A percentile compares a stretch with the other conserved stretches of the same genome.
These are phyloP conservation scores for Caloboletus inedulis DNA, from an alignment of 1,284 basidiomycete species.

Conservation along the genomic window DNA sequence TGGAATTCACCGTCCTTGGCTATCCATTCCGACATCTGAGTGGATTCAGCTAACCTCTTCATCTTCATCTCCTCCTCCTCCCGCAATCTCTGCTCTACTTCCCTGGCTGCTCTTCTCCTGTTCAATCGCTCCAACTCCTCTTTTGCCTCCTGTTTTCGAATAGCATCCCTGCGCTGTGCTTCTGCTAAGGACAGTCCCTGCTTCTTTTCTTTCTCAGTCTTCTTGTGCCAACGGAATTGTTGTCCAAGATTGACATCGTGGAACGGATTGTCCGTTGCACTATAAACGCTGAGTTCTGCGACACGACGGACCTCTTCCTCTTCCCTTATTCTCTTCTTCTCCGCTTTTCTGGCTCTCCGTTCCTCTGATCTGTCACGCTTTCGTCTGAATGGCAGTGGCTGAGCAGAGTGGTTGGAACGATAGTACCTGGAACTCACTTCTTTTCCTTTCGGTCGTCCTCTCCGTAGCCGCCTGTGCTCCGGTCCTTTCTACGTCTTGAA, in stretches of 20 bases:
- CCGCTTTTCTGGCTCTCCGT: conserved; percentile 72
- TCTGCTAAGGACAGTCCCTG: conserved; percentile 81
- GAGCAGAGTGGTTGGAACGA: background rate
- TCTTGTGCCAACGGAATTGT: conserved; percentile 98
- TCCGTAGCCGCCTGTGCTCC: conserved; percentile 39
- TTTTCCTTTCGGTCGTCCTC: conserved; percentile 51
- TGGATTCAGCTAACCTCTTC: conserved; percentile 88
- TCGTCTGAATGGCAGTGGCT: conserved; percentile 45
- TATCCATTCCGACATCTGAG: conserved; percentile 97
- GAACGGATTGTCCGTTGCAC: conserved; percentile 94
- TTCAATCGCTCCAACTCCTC: conserved; percentile 94
- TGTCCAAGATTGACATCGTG: conserved; percentile 94
- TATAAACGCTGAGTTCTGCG: conserved; percentile 89
- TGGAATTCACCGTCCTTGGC: conserved; percentile 97
- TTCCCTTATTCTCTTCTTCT: conserved; percentile 76
- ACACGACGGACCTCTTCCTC: conserved; percentile 86
- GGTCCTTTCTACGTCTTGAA: conserved; percentile 44
- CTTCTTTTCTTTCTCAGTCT: conserved; percentile 93
- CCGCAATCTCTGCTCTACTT: conserved; percentile 81
- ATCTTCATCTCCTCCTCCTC: conserved; percentile 92
- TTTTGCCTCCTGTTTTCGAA: conserved; percentile 85
- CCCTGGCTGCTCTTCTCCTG: conserved; percentile 85
- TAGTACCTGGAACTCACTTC: conserved; percentile 47
- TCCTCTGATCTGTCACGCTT: conserved; percentile 81
- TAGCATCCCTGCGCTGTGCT: conserved; percentile 74